phyloP scores from a whole-genome alignment of 306 rosid genomes.

The Senna siamea region DNA sequence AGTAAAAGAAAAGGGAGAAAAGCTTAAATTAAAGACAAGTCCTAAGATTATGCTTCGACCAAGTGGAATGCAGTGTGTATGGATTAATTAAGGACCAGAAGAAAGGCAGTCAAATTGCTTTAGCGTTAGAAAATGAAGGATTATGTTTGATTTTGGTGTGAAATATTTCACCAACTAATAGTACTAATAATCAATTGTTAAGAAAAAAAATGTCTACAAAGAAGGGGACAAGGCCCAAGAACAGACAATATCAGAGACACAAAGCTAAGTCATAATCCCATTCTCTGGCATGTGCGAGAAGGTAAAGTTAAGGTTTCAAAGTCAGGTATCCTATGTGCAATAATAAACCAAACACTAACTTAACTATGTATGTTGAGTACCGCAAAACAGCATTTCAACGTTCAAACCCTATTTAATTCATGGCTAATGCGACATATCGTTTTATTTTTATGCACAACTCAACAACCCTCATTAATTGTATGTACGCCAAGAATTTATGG shows the following conservation, averaged over 20 bases:
- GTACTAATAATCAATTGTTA: conserved; percentile 18
- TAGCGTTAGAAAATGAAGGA: neutral
- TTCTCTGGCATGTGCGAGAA: conserved; percentile 36
- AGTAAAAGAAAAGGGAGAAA: neutral
- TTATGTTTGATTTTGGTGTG: neutral
- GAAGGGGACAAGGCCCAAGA: conserved; percentile 39
- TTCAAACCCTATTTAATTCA: neutral
- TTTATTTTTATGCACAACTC: neutral
- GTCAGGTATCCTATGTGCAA: conserved; percentile 55
- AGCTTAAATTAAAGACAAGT: neutral
- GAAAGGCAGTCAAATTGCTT: conserved; percentile 7
- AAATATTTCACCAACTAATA: conserved; percentile 1
- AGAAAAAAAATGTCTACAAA: conserved; percentile 42
- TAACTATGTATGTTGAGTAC: neutral
- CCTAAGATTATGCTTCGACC: conserved; percentile 4
- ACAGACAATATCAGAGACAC: conserved; percentile 48
- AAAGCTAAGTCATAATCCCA: conserved; percentile 44
- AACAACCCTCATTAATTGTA: conserved; percentile 5
- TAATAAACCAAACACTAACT: conserved; percentile 23
- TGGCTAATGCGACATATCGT: too few relatives aligned
- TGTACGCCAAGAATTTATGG: neutral
- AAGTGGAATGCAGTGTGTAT: neutral
- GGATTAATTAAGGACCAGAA: neutral
- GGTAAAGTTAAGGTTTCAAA: conserved; percentile 55
- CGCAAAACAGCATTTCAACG: neutral